Conservation (phyloP, 441 rosid genomes). For the Gossypium laxum region DNA sequence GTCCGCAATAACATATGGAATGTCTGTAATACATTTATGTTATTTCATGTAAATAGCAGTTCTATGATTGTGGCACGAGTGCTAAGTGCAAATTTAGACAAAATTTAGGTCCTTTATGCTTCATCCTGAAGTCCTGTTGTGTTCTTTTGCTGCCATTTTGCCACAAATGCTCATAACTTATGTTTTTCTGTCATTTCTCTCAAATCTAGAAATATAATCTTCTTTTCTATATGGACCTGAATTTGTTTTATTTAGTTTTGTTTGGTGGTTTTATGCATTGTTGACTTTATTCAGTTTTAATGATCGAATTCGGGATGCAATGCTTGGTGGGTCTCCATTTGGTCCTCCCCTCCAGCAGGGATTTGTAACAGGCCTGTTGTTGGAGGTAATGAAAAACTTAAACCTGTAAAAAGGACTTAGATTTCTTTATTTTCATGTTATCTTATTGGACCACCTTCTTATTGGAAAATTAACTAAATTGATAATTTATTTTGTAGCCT, state of each 20-base stretch:
- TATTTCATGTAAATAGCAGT: neutral
- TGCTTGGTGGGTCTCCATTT: slow-evolving; percentile 97
- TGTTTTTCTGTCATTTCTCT: neutral
- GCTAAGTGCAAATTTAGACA: neutral
- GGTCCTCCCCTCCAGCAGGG: slow-evolving; percentile 98
- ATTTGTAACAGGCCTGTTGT: slow-evolving; percentile 69
- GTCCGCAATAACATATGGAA: neutral
- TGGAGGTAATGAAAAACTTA: slow-evolving; percentile 48
- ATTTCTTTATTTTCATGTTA: slow-evolving; percentile 2
- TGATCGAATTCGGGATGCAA: slow-evolving; percentile 93
- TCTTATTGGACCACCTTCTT: neutral
- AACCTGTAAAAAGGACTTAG: neutral
- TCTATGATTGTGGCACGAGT: neutral
- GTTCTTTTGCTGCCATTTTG: neutral
- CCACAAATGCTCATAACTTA: neutral
- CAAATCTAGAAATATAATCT: neutral
- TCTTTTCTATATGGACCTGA: neutral
- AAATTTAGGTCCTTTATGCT: neutral
- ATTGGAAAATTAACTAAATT: neutral
- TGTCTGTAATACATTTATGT: neutral
- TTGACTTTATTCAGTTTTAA: slow-evolving; percentile 56
- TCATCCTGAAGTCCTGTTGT: neutral
- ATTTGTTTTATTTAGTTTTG: slow-evolving; percentile 4
- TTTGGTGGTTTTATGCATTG: slow-evolving; percentile 10
- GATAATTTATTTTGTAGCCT: neutral